Evolutionary conservation across 495 filamentous ascomycete genomes (phyloP), one percentile per base, ranked within the genome.

Genomic region (Tuber magnatum): DNA sequence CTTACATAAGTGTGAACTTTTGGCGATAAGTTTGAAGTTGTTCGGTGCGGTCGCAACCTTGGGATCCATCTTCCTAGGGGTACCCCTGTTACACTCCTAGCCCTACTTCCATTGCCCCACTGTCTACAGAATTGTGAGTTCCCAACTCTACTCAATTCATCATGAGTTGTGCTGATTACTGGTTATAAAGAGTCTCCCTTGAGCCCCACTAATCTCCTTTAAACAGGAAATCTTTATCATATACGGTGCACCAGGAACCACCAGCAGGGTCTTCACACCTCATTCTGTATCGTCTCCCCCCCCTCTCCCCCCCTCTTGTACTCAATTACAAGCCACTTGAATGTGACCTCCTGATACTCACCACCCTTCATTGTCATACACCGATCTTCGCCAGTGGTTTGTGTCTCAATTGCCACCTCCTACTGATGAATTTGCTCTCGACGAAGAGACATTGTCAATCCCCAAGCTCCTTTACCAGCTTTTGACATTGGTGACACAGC

Each of bases 401-500:
- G 88, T 88, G 69, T 87, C 91, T 20, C 92, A 92, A 68, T 88
- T 99, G 80, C 95, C 96, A 38, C 86, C 90, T 70, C 91, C 94
- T 42, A 98, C 95, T 80, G 95, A 99, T 83, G 94, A 99, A 85
- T 89, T 98, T 77, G 95, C 95, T 61, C 92, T 94, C 82, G 95
- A 99, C 85, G 95, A 99, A 80, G 95, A 99, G 86, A 96, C 96
- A 9, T 97, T 95, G 0, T 99, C 96, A 12, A 88, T 92, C 24
- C 84, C 92, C n/a, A 96, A 99, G 85, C 88, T 99, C 42, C 93
- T 98, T 10, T 93, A 93, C 68, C 88, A 94, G 75, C 98, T 94
- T 82, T 91, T 99, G 81, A 94, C 92, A 74, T 92, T 92, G 85
- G 88, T 96, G 61, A 93, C 93, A 73, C 84, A 87, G 73, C 92